phyloP scores from a whole-genome alignment of 768 basidiomycete genomes.

The Tubosaeta brunneosetosa region DNA sequence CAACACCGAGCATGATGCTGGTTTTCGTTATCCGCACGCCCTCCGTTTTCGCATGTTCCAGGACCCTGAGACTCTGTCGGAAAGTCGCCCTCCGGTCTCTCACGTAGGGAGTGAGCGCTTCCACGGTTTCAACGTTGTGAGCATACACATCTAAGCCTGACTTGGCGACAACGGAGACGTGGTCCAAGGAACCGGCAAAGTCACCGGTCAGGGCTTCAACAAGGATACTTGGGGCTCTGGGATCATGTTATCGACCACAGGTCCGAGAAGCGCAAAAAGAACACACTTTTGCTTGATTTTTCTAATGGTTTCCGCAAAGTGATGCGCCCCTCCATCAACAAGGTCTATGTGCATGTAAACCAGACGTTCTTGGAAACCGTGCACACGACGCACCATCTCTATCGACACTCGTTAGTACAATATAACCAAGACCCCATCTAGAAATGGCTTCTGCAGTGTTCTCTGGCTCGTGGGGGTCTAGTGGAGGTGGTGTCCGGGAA shows the following conservation, averaged over 20 bases:
- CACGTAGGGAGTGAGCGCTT: slow-evolving; percentile 89
- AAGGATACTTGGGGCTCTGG: slow-evolving; percentile 88
- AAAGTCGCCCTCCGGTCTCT: slow-evolving; percentile 93
- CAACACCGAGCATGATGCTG: slow-evolving; percentile 97
- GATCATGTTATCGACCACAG: background rate
- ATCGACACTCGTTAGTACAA: slow-evolving; percentile 95
- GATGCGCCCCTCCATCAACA: slow-evolving; percentile 83
- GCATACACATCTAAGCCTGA: slow-evolving; percentile 98
- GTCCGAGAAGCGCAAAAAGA: slow-evolving; percentile 28
- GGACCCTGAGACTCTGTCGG: slow-evolving; percentile 74
- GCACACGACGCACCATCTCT: slow-evolving; percentile 69
- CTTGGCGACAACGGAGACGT: slow-evolving; percentile 78
- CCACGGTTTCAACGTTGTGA: slow-evolving; percentile 96
- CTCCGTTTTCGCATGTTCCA: slow-evolving; percentile 77
- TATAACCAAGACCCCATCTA: slow-evolving; percentile 97
- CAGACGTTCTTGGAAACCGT: background rate
- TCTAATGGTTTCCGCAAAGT: slow-evolving; percentile 92
- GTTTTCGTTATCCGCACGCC: slow-evolving; percentile 93
- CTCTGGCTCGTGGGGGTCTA: slow-evolving; percentile 96
- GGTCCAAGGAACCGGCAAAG: slow-evolving; percentile 73
- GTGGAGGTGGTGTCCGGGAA: slow-evolving; percentile 76
- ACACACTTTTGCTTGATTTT: slow-evolving; percentile 88
- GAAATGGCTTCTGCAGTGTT: slow-evolving; percentile 97
- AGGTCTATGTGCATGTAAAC: slow-evolving; percentile 55
- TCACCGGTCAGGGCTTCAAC: slow-evolving; percentile 97